These are phyloP conservation scores for Dothidotthia symphoricarpi DNA, from an alignment of 2,329 filamentous ascomycete species.

Conservation along the genomic window DNA sequence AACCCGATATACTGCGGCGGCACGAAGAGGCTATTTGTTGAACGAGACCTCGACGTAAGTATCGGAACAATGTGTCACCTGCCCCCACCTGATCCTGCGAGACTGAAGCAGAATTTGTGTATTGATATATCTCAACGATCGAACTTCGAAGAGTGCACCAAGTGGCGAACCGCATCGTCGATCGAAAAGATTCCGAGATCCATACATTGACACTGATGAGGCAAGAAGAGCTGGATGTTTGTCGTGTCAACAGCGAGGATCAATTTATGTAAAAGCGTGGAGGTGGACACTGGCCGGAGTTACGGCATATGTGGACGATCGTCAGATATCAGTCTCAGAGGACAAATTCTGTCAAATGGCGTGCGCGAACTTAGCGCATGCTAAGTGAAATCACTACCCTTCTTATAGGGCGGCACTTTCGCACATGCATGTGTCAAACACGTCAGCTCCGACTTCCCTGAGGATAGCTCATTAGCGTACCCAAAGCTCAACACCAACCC, in stretches of 20 bases:
- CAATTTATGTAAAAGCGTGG: slow-evolving; percentile 26
- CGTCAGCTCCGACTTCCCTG: slow-evolving; percentile 19
- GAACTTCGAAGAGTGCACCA: not conserved
- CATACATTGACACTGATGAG: not conserved
- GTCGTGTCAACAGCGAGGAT: slow-evolving; percentile 3
- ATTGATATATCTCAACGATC: no score
- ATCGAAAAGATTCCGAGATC: not conserved
- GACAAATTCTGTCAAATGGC: slow-evolving; percentile 19
- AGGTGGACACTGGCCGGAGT: slow-evolving; percentile 11
- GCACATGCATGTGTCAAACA: slow-evolving; percentile 22
- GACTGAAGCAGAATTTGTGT: slow-evolving; percentile 2
- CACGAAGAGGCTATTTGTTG: no score
- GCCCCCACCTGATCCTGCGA: no score
- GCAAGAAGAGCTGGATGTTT: slow-evolving; percentile 1
- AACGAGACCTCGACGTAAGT: no score
- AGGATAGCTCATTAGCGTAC: slow-evolving; percentile 13
- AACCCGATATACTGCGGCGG: no score
- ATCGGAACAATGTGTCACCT: no score
- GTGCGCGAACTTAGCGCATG: slow-evolving; percentile 18
- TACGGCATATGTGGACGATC: slow-evolving; percentile 25
- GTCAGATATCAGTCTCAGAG: slow-evolving; percentile 11
- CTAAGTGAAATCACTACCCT: slow-evolving; percentile 16
- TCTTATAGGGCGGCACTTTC: slow-evolving; percentile 33
- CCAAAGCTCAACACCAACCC: slow-evolving; percentile 16
- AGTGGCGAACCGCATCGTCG: not conserved